Percentiles rank a stretch among this genome's conserved stretches.
Evolutionary conservation across 2,329 filamentous ascomycete species (phyloP).

Genomic region (Cladosporium sp.): DNA sequence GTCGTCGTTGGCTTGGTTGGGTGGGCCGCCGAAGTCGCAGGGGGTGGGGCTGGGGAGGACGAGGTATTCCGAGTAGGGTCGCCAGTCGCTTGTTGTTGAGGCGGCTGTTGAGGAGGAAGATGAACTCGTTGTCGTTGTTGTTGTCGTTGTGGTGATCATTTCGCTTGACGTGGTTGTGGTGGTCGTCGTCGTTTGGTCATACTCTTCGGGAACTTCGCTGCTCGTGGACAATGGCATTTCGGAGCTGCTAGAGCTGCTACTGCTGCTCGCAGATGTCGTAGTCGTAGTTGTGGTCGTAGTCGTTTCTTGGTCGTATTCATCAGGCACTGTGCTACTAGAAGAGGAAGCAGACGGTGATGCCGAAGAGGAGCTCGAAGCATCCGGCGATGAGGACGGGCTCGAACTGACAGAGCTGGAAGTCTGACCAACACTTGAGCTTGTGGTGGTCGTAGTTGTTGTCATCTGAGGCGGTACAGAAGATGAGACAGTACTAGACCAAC

Average conservation of each 20-base stretch:
- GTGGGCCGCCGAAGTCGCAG: conserved; percentile 29
- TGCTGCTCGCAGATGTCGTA: conserved; percentile 5
- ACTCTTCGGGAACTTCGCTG: neutral
- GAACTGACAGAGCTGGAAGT: neutral
- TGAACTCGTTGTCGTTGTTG: conserved; percentile 7
- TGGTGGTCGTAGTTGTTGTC: neutral
- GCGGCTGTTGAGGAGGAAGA: conserved; percentile 12
- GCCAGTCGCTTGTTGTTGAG: conserved; percentile 11
- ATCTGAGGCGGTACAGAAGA: neutral
- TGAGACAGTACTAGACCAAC: neutral
- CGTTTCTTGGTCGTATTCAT: neutral
- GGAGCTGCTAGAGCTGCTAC: neutral
- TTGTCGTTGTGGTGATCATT: neutral
- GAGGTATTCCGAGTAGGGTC: conserved; percentile 18
- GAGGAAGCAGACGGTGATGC: neutral
- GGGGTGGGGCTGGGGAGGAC: conserved; percentile 26
- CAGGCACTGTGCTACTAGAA: conserved; percentile 3
- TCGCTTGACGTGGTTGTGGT: conserved; percentile 8
- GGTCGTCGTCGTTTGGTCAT: conserved; percentile 5
- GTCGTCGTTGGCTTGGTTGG: conserved; percentile 29
- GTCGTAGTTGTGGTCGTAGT: conserved; percentile 1
- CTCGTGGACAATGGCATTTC: neutral
- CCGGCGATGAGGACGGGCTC: neutral
- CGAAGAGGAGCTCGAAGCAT: no score
- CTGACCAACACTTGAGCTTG: neutral